Percentiles rank a stretch among this genome's conserved stretches.
Conservation (phyloP, 768 basidiomycete species). For the Boletus bicolor region DNA sequence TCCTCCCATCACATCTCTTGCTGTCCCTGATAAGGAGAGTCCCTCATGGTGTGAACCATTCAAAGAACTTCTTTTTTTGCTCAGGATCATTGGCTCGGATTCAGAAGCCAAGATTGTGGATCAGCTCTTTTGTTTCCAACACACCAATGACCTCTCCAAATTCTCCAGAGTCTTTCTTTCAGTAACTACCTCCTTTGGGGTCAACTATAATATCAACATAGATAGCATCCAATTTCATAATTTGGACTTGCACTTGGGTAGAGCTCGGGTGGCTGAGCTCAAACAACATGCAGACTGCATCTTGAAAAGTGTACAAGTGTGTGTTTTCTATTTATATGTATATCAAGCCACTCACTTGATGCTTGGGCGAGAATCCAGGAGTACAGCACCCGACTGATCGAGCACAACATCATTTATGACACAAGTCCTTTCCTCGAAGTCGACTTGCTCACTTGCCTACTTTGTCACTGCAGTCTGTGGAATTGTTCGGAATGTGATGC, state of each 20-base stretch:
- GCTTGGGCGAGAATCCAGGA: neutral
- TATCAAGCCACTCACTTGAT: neutral
- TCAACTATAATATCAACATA: neutral
- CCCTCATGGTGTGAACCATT: neutral
- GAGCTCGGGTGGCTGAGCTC: neutral
- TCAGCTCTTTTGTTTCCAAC: neutral
- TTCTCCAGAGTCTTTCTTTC: neutral
- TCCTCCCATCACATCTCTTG: neutral
- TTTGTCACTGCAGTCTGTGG: neutral
- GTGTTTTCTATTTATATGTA: neutral
- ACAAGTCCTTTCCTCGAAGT: neutral
- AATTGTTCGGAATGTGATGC: neutral
- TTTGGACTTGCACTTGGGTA: too few relatives aligned
- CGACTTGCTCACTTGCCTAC: conserved; percentile 3
- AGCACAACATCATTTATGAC: neutral
- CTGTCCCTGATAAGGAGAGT: too few relatives aligned
- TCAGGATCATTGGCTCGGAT: neutral
- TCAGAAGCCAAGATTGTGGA: neutral
- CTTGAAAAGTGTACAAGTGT: conserved; percentile 1
- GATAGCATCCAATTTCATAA: neutral
- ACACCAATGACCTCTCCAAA: neutral
- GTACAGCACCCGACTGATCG: neutral
- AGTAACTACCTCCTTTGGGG: neutral
- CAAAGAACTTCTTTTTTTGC: neutral
- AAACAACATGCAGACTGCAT: neutral